Evolutionary conservation across 2,329 filamentous ascomycete species (phyloP).

Genomic region (Ceratocystis destructans): DNA sequence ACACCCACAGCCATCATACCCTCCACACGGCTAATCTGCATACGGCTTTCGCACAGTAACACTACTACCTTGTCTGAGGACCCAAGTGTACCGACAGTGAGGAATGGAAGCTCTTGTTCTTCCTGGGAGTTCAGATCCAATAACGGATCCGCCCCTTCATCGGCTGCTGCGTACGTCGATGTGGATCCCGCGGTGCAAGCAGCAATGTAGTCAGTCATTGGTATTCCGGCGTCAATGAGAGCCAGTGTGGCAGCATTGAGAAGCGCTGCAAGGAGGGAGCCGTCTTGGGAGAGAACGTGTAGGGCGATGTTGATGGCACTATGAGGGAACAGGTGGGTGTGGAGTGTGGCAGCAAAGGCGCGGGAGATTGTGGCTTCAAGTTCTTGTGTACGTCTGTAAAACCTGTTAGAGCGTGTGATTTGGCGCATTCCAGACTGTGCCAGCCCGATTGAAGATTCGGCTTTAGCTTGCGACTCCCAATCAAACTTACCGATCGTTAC

Average conservation of each 20-base stretch:
- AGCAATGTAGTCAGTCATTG: conserved; percentile 83
- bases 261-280: conserved; percentile 74
- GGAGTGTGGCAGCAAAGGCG: conserved; percentile 62
- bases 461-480: no score
- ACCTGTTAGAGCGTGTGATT: background rate
- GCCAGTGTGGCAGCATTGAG: conserved; percentile 86
- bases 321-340: conserved; percentile 81
- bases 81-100: conserved; percentile 74
- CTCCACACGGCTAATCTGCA: conserved; percentile 71
- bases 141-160: conserved; percentile 60
- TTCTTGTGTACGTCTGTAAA: conserved; percentile 58
- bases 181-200: conserved; percentile 80
- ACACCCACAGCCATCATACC: conserved; percentile 86
- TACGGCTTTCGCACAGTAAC: conserved; percentile 72
- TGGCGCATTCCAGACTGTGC: no score
- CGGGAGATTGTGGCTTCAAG: conserved; percentile 66
- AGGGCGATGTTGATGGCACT: conserved; percentile 71
- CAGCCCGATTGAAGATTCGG: no score
- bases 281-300: conserved; percentile 80
- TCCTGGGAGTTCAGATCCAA: conserved; percentile 68
- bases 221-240: conserved; percentile 85
- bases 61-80: conserved; percentile 62
- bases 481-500: conserved; percentile 58
- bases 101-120: conserved; percentile 74
- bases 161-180: conserved; percentile 48